Evolutionary conservation across 2,329 filamentous ascomycete species (phyloP).

Genomic region (Parastagonospora nodorum): DNA sequence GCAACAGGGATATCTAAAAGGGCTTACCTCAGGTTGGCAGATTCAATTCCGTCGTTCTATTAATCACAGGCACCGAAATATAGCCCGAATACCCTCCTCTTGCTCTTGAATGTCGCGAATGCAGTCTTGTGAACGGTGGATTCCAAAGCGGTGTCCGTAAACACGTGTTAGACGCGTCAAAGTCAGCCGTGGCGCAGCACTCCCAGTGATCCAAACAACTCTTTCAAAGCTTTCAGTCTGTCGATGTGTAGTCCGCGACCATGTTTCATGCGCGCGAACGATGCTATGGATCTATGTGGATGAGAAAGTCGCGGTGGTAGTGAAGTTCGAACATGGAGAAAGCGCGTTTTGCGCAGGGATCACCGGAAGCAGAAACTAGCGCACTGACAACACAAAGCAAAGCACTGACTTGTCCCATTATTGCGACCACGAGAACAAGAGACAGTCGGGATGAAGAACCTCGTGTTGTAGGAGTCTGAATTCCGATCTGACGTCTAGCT

Average conservation of each 20-base stretch:
- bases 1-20: slow-evolving; percentile 7
- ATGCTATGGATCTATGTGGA: slow-evolving; percentile 9
- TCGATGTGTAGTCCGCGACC: slow-evolving; percentile 17
- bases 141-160: slow-evolving; percentile 1
- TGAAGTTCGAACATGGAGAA: slow-evolving; percentile 14
- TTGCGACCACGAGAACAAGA: slow-evolving; percentile 16
- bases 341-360: slow-evolving; percentile 7
- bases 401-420: neutral
- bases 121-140: slow-evolving; percentile 14
- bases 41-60: slow-evolving; percentile 4
- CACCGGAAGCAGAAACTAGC: slow-evolving; percentile 6
- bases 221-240: slow-evolving; percentile 11
- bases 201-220: slow-evolving; percentile 9
- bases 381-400: slow-evolving; percentile 4
- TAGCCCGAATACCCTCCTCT: slow-evolving; percentile 5
- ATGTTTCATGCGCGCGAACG: slow-evolving; percentile 16
- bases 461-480: neutral
- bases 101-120: slow-evolving; percentile 11
- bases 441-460: neutral
- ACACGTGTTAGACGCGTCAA: slow-evolving; percentile 33
- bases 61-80: neutral
- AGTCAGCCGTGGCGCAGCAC: slow-evolving; percentile 10
- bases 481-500: neutral
- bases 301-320: slow-evolving; percentile 14
- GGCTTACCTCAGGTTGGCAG: neutral